A percentile compares a stretch with the other conserved stretches of the same genome.
Conservation (phyloP, 257 asterid genomes). For the Mitragyna speciosa region DNA sequence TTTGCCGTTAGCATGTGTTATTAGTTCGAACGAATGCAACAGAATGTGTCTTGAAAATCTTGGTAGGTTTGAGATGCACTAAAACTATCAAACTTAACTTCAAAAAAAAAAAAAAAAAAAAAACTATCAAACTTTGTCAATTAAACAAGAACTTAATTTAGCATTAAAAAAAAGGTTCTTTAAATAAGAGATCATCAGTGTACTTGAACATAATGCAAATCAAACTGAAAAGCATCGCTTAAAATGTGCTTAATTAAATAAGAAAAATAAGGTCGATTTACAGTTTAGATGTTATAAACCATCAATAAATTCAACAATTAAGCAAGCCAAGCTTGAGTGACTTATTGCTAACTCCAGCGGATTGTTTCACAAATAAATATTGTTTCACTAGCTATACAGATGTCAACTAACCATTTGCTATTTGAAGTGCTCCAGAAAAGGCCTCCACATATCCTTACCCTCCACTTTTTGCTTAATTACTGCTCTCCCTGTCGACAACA, state of each 20-base stretch:
- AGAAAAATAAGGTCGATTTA: neutral
- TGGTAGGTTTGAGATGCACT: neutral
- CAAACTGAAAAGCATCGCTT: neutral
- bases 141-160: neutral
- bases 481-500: no score
- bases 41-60: neutral
- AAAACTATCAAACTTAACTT: no score
- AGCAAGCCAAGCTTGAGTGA: neutral
- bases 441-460: no score
- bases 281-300: neutral
- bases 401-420: neutral
- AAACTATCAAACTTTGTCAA: neutral
- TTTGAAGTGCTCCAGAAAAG: no score
- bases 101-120: no score
- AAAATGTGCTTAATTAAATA: neutral
- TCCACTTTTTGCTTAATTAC: no score
- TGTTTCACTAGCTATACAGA: neutral
- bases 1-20: no score
- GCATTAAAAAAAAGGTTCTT: neutral
- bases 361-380: neutral
- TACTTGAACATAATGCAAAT: neutral
- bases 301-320: neutral
- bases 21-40: neutral
- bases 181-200: neutral
- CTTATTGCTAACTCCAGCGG: neutral